Evolutionary conservation across 305 asterid genomes (phyloP).

Genomic region (Ajuga reptans): DNA sequence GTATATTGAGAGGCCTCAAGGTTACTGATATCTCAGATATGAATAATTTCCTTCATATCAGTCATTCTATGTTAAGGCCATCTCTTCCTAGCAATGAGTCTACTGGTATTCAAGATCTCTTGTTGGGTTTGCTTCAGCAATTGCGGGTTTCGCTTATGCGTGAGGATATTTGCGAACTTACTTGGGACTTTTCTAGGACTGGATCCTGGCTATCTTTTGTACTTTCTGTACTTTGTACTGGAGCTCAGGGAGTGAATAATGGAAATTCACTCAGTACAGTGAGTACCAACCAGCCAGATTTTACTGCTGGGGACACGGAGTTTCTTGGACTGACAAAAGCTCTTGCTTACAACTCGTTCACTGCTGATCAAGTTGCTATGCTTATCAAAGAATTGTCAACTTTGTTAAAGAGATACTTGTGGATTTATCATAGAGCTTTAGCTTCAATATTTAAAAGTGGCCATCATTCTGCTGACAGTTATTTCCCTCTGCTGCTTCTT

Average conservation of each 20-base stretch:
- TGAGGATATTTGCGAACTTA: constrained; percentile 47
- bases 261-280: constrained; percentile 29
- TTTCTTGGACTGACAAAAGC: constrained; percentile 46
- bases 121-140: constrained; percentile 59
- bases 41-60: constrained; percentile 49
- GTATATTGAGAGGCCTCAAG: constrained; percentile 31
- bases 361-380: constrained; percentile 40
- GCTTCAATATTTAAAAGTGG: constrained; percentile 42
- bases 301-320: constrained; percentile 47
- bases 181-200: constrained; percentile 68
- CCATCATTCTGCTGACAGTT: constrained; percentile 33
- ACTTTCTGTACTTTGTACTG: constrained; percentile 53
- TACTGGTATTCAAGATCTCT: constrained; percentile 37
- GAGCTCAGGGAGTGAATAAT: constrained; percentile 36
- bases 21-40: constrained; percentile 43
- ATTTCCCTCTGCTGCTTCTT: constrained; percentile 59
- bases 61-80: constrained; percentile 48
- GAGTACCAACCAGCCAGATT: constrained; percentile 33
- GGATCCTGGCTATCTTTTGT: constrained; percentile 80
- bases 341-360: constrained; percentile 39
- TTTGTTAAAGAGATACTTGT: constrained; percentile 57
- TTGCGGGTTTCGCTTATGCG: constrained; percentile 39
- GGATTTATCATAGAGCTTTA: constrained; percentile 66
- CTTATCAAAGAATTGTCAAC: constrained; percentile 55
- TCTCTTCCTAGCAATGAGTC: constrained; percentile 29